A percentile compares a stretch with the other conserved stretches of the same genome.
Conservation (phyloP, 352 stramenopile species). For the Phytophthora podocarpi region DNA sequence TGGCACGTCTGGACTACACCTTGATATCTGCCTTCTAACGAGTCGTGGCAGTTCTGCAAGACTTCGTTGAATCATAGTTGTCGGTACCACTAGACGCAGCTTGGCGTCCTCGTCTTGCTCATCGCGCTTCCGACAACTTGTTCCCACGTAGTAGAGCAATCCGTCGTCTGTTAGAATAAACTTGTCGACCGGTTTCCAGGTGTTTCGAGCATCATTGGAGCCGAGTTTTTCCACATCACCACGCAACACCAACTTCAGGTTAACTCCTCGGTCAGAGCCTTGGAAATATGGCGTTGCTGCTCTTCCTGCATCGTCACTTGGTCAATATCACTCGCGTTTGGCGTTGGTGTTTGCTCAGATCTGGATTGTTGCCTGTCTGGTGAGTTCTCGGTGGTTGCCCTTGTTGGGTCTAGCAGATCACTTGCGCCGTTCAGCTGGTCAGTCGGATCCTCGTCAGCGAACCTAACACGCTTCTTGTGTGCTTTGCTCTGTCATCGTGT, state of each 20-base stretch:
- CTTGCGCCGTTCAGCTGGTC: too few species aligned
- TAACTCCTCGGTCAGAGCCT: constrained; percentile 2
- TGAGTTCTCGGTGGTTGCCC: too few species aligned
- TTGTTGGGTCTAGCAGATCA: too few species aligned
- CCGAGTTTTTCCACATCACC: not conserved
- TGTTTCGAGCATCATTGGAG: not conserved
- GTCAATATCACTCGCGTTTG: constrained; percentile 1
- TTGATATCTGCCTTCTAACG: constrained; percentile 8
- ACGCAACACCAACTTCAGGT: constrained; percentile 1
- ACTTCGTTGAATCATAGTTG: constrained; percentile 14
- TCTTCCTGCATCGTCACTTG: constrained; percentile 8
- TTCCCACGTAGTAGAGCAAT: not conserved
- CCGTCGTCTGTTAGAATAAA: not conserved
- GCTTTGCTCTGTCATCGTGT: not conserved
- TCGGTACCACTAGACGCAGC: constrained; percentile 13
- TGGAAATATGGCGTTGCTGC: not conserved
- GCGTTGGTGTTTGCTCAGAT: too few species aligned
- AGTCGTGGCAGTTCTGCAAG: constrained; percentile 8
- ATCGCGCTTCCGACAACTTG: not conserved
- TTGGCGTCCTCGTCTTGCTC: too few species aligned
- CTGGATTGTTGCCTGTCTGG: not conserved
- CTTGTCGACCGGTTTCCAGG: not conserved
- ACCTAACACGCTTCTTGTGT: not conserved
- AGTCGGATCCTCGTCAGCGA: not conserved
- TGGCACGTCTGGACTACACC: not conserved